phyloP scores from a whole-genome alignment of 2,329 filamentous ascomycete species.

The Penicillium frequentans region DNA sequence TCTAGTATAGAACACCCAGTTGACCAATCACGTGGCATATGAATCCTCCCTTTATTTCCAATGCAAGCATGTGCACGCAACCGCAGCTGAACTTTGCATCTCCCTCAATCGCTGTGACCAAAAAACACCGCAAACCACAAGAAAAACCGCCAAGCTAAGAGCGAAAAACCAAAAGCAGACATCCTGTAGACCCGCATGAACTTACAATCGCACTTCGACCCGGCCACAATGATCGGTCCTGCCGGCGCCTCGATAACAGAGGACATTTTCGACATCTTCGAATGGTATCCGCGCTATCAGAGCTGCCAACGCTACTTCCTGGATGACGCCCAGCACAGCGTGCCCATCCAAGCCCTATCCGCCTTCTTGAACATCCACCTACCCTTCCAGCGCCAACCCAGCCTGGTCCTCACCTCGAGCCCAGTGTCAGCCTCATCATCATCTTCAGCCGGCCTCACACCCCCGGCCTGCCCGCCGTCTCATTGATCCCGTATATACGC shows the following conservation, averaged over 20 bases:
- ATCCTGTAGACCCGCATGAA: slow-evolving; percentile 28
- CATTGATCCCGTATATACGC: slow-evolving; percentile 83
- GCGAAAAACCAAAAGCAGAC: slow-evolving; percentile 13
- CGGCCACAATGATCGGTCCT: slow-evolving; percentile 38
- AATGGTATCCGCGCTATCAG: slow-evolving; percentile 90
- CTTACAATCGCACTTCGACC: slow-evolving; percentile 35
- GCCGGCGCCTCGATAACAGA: slow-evolving; percentile 39
- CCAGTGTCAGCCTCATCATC: slow-evolving; percentile 13
- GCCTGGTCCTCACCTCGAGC: slow-evolving; percentile 48
- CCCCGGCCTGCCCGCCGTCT: slow-evolving; percentile 52
- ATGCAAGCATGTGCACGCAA: too few species aligned
- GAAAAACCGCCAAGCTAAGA: slow-evolving; percentile 4
- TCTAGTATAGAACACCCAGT: too few species aligned
- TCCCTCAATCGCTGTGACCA: too few species aligned
- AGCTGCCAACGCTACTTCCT: slow-evolving; percentile 89
- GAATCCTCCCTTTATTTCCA: too few species aligned
- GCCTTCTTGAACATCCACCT: slow-evolving; percentile 90
- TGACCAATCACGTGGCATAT: too few species aligned
- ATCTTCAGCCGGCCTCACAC: slow-evolving; percentile 42
- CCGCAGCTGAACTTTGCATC: too few species aligned
- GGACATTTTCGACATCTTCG: slow-evolving; percentile 66
- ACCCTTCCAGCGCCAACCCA: slow-evolving; percentile 71
- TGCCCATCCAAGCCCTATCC: slow-evolving; percentile 80
- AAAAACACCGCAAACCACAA: too few species aligned
- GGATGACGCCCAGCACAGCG: slow-evolving; percentile 82